Evolutionary conservation across 352 stramenopile species (phyloP).

Genomic region (Phytophthora hybrid): DNA sequence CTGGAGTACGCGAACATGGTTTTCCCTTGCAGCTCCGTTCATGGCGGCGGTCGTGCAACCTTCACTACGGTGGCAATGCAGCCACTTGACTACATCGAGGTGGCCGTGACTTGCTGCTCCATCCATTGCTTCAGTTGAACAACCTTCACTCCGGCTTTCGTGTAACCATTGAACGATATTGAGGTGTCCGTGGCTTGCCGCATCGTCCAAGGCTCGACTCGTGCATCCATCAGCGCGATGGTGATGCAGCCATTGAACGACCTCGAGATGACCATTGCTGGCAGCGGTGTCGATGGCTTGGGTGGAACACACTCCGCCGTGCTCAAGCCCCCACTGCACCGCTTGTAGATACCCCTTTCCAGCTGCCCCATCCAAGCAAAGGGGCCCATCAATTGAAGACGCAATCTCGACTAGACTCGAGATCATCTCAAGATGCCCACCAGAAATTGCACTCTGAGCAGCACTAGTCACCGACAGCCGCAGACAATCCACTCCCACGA

Average conservation of each 20-base stretch:
- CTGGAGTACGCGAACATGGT: constrained; percentile 31
- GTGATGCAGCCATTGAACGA: constrained; percentile 36
- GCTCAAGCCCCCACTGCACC: constrained; percentile 33
- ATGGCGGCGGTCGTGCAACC: constrained; percentile 43
- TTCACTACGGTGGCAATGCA: constrained; percentile 39
- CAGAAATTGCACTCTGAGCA: constrained; percentile 29
- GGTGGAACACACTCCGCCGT: constrained; percentile 21
- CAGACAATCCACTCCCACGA: constrained; percentile 24
- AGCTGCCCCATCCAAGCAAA: constrained; percentile 33
- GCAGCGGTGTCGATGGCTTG: constrained; percentile 36
- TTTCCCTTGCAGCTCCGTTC: constrained; percentile 33
- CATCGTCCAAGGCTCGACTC: constrained; percentile 26
- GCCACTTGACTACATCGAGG: constrained; percentile 43
- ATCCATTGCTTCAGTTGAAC: constrained; percentile 42
- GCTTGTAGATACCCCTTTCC: constrained; percentile 29
- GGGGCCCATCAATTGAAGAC: constrained; percentile 17
- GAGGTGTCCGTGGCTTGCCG: constrained; percentile 29
- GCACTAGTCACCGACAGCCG: constrained; percentile 23
- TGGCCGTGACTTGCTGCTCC: constrained; percentile 37
- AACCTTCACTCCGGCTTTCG: constrained; percentile 27
- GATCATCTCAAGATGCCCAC: constrained; percentile 32
- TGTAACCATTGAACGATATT: constrained; percentile 34
- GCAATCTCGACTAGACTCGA: constrained; percentile 22
- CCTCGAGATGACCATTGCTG: constrained; percentile 29
- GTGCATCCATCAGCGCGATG: constrained; percentile 31